Conservation (phyloP, 2,329 filamentous ascomycete genomes). For the Phyllosticta paracitricarpa region DNA sequence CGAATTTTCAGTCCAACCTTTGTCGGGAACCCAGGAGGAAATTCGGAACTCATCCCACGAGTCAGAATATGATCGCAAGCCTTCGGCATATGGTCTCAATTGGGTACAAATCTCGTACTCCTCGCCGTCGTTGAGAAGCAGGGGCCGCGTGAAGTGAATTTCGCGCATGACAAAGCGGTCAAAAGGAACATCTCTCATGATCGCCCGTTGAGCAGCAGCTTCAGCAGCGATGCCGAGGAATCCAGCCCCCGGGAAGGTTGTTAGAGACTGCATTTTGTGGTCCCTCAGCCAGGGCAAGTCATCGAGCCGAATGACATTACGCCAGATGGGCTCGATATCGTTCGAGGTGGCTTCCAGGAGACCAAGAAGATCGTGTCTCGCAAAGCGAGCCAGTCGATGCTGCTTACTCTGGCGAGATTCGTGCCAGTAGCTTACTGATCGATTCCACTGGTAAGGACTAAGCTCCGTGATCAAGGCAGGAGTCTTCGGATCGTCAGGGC, state of each 20-base stretch:
- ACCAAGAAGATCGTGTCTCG: constrained; percentile 19
- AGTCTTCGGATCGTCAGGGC: constrained; percentile 11
- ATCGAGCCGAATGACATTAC: constrained; percentile 14
- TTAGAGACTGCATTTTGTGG: constrained; percentile 19
- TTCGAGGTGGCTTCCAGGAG: constrained; percentile 17
- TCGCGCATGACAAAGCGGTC: constrained; percentile 4
- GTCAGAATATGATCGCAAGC: constrained; percentile 1
- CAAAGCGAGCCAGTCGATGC: background rate
- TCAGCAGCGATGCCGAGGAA: constrained; percentile 23
- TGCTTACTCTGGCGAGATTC: constrained; percentile 9
- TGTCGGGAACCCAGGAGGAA: background rate
- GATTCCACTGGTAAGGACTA: constrained; percentile 20
- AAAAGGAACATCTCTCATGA: background rate
- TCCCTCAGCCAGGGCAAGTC: constrained; percentile 18
- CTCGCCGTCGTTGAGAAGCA: constrained; percentile 3
- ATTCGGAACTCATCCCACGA: constrained; percentile 10
- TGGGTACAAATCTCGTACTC: background rate
- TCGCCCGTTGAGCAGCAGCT: constrained; percentile 10
- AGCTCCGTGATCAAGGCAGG: constrained; percentile 14
- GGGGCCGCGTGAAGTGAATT: background rate
- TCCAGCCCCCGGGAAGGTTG: constrained; percentile 23
- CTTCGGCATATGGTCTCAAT: constrained; percentile 1
- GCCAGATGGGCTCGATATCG: constrained; percentile 13
- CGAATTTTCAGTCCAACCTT: constrained; percentile 9
- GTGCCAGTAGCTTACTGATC: constrained; percentile 15